Conservation (phyloP, 768 basidiomycete genomes). For the Tephrocybe sp. region DNA sequence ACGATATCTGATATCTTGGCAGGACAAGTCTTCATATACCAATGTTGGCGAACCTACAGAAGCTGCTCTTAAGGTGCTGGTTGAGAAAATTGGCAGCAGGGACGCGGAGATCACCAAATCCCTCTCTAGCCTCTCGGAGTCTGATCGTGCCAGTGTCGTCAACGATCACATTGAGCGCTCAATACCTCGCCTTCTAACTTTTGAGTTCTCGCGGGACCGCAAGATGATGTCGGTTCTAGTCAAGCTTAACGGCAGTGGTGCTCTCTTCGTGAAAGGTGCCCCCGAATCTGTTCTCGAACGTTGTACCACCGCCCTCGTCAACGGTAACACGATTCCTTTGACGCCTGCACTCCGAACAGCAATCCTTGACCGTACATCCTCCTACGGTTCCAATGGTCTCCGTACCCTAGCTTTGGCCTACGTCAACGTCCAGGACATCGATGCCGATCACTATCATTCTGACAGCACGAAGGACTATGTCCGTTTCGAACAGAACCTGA, state of each 20-base stretch:
- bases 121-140: slow-evolving; percentile 53
- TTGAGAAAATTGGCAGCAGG: slow-evolving; percentile 87
- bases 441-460: slow-evolving; percentile 79
- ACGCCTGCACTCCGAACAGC: slow-evolving; percentile 56
- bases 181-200: slow-evolving; percentile 84
- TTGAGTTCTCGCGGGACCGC: slow-evolving; percentile 97
- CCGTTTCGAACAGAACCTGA: slow-evolving; percentile 88
- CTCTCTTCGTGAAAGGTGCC: slow-evolving; percentile 92
- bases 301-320: slow-evolving; percentile 71
- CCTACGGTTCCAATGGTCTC: slow-evolving; percentile 81
- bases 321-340: slow-evolving; percentile 65
- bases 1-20: neutral
- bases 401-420: slow-evolving; percentile 93
- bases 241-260: slow-evolving; percentile 62
- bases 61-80: slow-evolving; percentile 92
- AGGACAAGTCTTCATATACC: slow-evolving; percentile 79
- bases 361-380: slow-evolving; percentile 63
- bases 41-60: slow-evolving; percentile 98
- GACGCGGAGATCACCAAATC: slow-evolving; percentile 58
- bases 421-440: slow-evolving; percentile 71
- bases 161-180: slow-evolving; percentile 78
- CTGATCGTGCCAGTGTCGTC: slow-evolving; percentile 76
- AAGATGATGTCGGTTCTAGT: slow-evolving; percentile 99
- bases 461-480: slow-evolving; percentile 80
- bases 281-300: slow-evolving; percentile 94